Evolutionary conservation across 2,329 filamentous ascomycete genomes (phyloP).

Genomic region (Orbilia quercus): DNA sequence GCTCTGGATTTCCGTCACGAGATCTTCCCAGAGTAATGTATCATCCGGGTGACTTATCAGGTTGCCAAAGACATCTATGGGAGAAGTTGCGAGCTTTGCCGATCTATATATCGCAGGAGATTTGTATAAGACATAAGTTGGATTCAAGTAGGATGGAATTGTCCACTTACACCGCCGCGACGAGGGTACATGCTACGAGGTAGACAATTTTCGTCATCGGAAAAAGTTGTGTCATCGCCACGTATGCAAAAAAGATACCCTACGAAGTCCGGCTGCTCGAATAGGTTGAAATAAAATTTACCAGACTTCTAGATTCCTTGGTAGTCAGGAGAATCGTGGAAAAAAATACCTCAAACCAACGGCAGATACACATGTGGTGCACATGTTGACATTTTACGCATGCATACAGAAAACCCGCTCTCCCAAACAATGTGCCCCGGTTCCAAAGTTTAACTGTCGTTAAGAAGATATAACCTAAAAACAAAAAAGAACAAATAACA

Average conservation of each 20-base stretch:
- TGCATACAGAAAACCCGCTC: not conserved
- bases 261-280: too few relatives aligned
- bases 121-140: not conserved
- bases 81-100: conserved; percentile 13
- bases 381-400: too few relatives aligned
- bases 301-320: too few relatives aligned
- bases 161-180: not conserved
- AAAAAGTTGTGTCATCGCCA: not conserved
- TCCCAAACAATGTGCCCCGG: too few relatives aligned
- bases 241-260: too few relatives aligned
- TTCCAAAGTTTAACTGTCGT: too few relatives aligned
- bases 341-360: not conserved
- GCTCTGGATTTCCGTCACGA: conserved; percentile 3
- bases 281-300: too few relatives aligned
- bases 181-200: not conserved
- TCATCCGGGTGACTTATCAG: conserved; percentile 3
- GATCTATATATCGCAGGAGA: not conserved
- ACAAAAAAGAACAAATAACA: too few relatives aligned
- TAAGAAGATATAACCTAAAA: too few relatives aligned
- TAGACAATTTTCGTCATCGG: not conserved
- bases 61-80: conserved; percentile 14
- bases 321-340: too few relatives aligned
- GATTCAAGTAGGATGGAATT: not conserved
- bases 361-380: not conserved
- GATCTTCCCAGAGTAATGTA: conserved; percentile 5